A percentile compares a stretch with the other conserved stretches of the same genome.
Evolutionary conservation across 163 green algal species (phyloP).

Genomic region (Volvox carteri): DNA sequence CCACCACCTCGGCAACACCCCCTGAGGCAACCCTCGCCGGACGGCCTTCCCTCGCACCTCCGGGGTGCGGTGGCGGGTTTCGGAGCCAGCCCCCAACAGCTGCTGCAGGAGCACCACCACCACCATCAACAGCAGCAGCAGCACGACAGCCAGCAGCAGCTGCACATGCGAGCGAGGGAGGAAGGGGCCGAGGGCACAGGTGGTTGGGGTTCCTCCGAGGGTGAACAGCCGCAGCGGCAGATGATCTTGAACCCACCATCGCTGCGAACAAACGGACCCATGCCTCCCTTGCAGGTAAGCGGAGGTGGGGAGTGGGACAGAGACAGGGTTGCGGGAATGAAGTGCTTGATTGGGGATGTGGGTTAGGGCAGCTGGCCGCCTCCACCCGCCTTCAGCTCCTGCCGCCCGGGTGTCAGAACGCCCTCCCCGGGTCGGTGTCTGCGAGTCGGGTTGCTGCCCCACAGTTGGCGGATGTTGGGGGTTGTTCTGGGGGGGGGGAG

Average conservation of each 20-base stretch:
- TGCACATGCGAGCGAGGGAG: background rate
- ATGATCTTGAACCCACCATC: constrained; percentile 14
- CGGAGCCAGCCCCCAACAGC: too few relatives aligned
- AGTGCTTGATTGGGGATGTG: background rate
- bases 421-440: too few relatives aligned
- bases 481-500: too few relatives aligned
- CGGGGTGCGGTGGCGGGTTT: too few relatives aligned
- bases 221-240: constrained; percentile 2
- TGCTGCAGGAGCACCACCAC: background rate
- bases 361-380: background rate
- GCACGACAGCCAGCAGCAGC: background rate
- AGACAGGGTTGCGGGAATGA: background rate
- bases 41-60: background rate
- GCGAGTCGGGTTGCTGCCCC: too few relatives aligned
- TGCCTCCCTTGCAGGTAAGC: constrained; percentile 3
- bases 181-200: background rate
- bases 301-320: too few relatives aligned
- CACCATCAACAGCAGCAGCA: background rate
- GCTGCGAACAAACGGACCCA: background rate
- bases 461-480: too few relatives aligned
- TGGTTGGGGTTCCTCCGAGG: background rate
- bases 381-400: too few relatives aligned
- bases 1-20: background rate
- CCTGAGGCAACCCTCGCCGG: too few relatives aligned
- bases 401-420: too few relatives aligned